Base-by-base conservation (phyloP, 371 early-diverging fungal species). In the Mortierella sp. region DNA sequence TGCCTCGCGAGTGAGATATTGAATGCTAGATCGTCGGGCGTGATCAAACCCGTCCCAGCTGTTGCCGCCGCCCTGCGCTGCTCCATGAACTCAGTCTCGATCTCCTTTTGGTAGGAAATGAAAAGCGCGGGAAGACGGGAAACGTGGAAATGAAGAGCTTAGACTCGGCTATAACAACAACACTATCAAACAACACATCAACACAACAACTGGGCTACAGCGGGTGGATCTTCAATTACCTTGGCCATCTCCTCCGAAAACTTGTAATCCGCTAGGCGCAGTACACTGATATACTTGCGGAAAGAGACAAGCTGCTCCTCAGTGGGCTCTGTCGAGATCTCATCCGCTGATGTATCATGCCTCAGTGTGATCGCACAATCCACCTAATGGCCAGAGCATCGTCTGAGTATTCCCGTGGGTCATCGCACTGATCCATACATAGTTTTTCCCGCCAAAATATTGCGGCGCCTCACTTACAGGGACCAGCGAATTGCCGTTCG, bases 231-330 rank as follows among this genome's bases (percentile, higher is more conserved):
- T n/a, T n/a, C n/a, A n/a, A n/a, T n/a, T 81, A 86, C 87, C 80
- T 87, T 81, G 12, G 88, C 85, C 43, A 87, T 80, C 13, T 79
- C 55, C 46, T 86, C 84, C 30, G 86, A 72, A 49, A 90, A 83
- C 24, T 70, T 81, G 64, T 86, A 87, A 8, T 80, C 81, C 14
- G 59, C 49, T 51, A 79, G 68, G 59, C 83, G 83, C 10, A 80
- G 69, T 1, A 78, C 57, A 56, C 86, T 82, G 54, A 89, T 62
- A 49, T 80, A 89, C 42, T 71, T 81, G 64, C 88, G 80, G 61
- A 81, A 89, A 4, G 64, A 39, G 16, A 61, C 51, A 7, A 88
- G 49, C 27, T 67, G 60, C 14, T 63, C 64, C 23, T 43, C 48
- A 1, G 71, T 68, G 23, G 84, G 82, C 52, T 81, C 67, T 10